These are phyloP conservation scores for Euphrasia confusa DNA, from an alignment of 257 asterid genomes.

Conservation along the genomic window DNA sequence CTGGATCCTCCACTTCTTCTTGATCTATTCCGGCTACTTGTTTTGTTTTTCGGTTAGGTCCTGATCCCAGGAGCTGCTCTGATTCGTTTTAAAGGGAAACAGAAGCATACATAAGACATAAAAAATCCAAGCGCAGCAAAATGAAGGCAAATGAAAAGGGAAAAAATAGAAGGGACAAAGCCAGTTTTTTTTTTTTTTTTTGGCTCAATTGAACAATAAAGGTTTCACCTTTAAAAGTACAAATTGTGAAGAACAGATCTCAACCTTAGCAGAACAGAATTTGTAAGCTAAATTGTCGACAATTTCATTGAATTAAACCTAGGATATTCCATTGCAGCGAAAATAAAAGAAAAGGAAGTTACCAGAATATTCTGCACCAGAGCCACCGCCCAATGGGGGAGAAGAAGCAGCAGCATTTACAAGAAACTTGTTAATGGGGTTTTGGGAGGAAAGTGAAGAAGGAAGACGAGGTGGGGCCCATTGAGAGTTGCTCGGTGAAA, in stretches of 20 bases:
- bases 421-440: conserved; percentile 21
- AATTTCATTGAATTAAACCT: not conserved
- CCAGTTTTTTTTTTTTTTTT: not conserved
- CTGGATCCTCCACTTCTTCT: conserved; percentile 74
- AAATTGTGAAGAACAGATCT: not conserved
- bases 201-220: not conserved
- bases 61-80: conserved; percentile 45
- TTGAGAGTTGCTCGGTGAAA: conserved; percentile 2
- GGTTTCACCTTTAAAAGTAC: not conserved
- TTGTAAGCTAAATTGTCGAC: too few relatives aligned
- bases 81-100: conserved; percentile 19
- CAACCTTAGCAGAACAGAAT: not conserved
- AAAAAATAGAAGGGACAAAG: too few relatives aligned
- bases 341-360: not conserved
- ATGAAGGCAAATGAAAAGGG: not conserved
- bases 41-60: conserved; percentile 35
- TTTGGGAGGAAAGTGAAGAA: conserved; percentile 10
- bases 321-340: not conserved
- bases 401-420: conserved; percentile 42
- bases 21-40: conserved; percentile 54
- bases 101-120: conserved; percentile 4
- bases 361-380: conserved; percentile 56
- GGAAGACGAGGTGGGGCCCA: conserved; percentile 17
- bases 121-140: not conserved
- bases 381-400: conserved; percentile 41